phyloP scores from a whole-genome alignment of 441 rosid genomes.

The Populus hybrid region DNA sequence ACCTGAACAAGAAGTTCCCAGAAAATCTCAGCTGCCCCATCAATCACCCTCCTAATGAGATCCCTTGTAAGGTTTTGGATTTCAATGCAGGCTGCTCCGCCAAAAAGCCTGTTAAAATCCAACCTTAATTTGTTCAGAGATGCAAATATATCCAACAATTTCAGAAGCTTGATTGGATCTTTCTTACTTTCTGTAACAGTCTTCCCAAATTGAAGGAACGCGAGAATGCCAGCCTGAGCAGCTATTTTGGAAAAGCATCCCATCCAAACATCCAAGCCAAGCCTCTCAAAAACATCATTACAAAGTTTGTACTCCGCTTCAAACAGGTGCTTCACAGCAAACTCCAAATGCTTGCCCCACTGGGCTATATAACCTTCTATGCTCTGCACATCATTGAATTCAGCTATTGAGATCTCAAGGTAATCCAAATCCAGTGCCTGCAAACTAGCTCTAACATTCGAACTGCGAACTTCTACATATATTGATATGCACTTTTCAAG shows the following conservation, averaged over 20 bases:
- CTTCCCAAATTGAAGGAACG: constrained; percentile 92
- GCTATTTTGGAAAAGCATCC: constrained; percentile 94
- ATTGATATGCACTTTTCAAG: constrained; percentile 77
- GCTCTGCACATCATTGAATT: constrained; percentile 84
- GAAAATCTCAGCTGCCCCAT: constrained; percentile 89
- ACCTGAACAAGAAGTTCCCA: constrained; percentile 94
- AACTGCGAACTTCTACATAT: constrained; percentile 85
- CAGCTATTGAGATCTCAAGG: constrained; percentile 82
- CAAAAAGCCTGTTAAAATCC: constrained; percentile 93
- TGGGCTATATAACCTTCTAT: constrained; percentile 80
- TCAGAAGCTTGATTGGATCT: constrained; percentile 90
- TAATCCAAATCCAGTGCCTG: constrained; percentile 90
- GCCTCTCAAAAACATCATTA: constrained; percentile 86
- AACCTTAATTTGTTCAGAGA: constrained; percentile 81
- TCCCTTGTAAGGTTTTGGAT: constrained; percentile 94
- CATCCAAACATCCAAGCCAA: constrained; percentile 86
- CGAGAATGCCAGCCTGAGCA: constrained; percentile 93
- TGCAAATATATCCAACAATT: constrained; percentile 80
- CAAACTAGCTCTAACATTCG: constrained; percentile 84
- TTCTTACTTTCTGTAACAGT: constrained; percentile 89
- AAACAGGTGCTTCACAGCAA: constrained; percentile 94
- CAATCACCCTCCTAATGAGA: constrained; percentile 81
- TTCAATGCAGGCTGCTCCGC: constrained; percentile 85
- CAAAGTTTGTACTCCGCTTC: constrained; percentile 96
- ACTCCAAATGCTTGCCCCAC: constrained; percentile 97